These are phyloP conservation scores for Phytopythium mirpurense DNA, from an alignment of 352 stramenopile species.

Conservation along the genomic window DNA sequence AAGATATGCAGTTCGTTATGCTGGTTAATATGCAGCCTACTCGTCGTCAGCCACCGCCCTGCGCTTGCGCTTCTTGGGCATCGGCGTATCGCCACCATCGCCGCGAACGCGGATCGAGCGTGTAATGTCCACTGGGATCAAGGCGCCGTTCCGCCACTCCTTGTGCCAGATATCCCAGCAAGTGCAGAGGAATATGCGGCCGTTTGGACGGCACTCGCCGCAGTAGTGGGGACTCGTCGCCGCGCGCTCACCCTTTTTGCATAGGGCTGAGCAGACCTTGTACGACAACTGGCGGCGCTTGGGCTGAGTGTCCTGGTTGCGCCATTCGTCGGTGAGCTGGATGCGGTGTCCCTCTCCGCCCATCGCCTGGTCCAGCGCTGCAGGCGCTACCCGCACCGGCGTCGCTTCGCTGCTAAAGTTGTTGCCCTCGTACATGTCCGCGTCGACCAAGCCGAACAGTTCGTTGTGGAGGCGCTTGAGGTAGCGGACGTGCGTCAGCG, in stretches of 20 bases:
- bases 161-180: neutral
- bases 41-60: too few relatives aligned
- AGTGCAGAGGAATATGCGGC: neutral
- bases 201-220: neutral
- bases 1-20: too few relatives aligned
- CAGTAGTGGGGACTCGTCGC: neutral
- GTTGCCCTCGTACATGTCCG: slow-evolving; percentile 14
- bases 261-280: neutral
- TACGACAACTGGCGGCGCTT: neutral
- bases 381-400: too few relatives aligned
- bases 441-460: neutral
- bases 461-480: slow-evolving; percentile 9
- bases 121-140: too few relatives aligned
- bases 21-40: too few relatives aligned
- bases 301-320: neutral
- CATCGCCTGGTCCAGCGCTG: too few relatives aligned
- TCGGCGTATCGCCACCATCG: too few relatives aligned
- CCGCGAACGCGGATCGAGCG: too few relatives aligned
- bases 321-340: slow-evolving; percentile 1
- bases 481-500: slow-evolving; percentile 8
- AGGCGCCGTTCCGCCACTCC: neutral
- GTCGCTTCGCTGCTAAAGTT: neutral
- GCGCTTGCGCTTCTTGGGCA: too few relatives aligned
- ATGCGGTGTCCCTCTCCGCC: neutral
- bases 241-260: neutral